Evolutionary conservation across 345 rosid genomes (phyloP), one percentile per base, ranked within the genome.

Genomic region (Eucalyptus polybractea): DNA sequence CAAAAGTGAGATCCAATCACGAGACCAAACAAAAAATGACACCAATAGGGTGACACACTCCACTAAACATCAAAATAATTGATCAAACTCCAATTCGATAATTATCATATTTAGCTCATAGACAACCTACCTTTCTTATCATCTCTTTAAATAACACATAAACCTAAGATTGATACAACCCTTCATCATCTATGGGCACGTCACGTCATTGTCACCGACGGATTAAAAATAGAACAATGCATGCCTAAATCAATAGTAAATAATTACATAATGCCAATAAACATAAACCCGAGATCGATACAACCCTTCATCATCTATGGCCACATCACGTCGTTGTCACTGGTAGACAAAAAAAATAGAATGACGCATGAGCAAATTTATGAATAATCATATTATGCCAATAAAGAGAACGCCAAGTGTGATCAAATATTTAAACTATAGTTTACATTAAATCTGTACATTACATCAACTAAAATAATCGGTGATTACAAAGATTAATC

Each of bases 361-460:
- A 19, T 53, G 24, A 1, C 2, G 10, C 56, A 19, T 53, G 10
- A 53, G 2, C 24, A 19, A 53, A 19, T 53, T 53, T 53, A 53
- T 19, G 24, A 53, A 19, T 53, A 53, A 53, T 53, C 56, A 53
- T 0, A 53, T 53, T 53, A 17, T 53, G 56, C 56, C 27, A 56
- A 56, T 22, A 22, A 56, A 56, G 62, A 56, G 62, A 56, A 56
- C 3, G 62, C 27, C 27, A 56, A 56, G 3, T 0, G 62, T 56
- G 62, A 0, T 56, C 27, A 22, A 0, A 22, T 56, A 8, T 22
- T 56, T 21, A 56, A 22, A 56, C 1, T 56, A 56, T 56, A 22
- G 11, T 56, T 2, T 21, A 56, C 27, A 22, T 21, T 22, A 56
- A 56, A 56, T 21, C 25, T 56, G 62, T 22, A 56, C 62, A 56